Conservation (phyloP, 257 asterid species). For the Nicotiana tomentosiformis region DNA sequence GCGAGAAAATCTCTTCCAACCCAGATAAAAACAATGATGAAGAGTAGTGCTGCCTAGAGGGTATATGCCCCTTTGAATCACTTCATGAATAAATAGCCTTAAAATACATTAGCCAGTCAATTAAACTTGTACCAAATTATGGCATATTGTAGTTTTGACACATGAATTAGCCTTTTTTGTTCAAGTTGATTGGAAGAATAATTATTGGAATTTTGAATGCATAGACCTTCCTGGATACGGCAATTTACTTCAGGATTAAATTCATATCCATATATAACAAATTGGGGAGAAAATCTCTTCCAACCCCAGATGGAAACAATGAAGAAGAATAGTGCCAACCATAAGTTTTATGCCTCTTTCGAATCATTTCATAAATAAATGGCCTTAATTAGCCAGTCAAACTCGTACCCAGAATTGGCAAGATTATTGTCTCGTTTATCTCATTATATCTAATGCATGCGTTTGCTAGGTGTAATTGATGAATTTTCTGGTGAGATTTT, state of each 20-base stretch:
- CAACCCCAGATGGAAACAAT: background rate
- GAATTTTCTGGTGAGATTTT: conserved; percentile 4
- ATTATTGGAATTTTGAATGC: background rate
- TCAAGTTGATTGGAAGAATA: background rate
- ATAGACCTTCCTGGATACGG: background rate
- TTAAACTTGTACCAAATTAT: background rate
- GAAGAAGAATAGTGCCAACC: background rate
- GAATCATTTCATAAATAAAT: background rate
- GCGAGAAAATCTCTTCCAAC: background rate
- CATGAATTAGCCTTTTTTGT: background rate
- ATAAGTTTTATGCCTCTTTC: background rate
- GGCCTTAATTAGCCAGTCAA: background rate
- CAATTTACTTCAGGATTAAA: background rate
- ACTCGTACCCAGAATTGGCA: background rate
- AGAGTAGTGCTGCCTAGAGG: background rate
- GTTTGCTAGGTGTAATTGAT: background rate
- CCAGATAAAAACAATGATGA: background rate
- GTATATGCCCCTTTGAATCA: background rate
- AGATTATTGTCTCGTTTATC: background rate
- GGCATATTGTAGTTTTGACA: background rate
- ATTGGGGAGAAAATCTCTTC: background rate
- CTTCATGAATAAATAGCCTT: background rate
- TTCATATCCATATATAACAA: background rate
- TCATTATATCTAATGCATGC: background rate
- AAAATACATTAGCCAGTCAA: background rate